Percentiles rank a stretch among this genome's conserved stretches.
These are phyloP conservation scores for Aquilaria malaccensis DNA, from an alignment of 345 rosid species.

Conservation along the genomic window DNA sequence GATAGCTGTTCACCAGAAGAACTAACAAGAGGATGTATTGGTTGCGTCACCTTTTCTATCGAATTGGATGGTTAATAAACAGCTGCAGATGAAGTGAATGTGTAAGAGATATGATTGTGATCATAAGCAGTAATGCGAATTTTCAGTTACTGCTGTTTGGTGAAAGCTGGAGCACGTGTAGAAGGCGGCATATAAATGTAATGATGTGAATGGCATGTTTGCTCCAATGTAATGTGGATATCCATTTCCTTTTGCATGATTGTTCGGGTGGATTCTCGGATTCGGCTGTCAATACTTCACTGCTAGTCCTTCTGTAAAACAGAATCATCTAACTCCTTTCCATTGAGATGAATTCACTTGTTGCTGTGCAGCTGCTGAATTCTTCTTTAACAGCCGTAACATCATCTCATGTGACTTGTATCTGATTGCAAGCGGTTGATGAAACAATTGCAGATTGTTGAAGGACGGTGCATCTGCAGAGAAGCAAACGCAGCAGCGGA, in stretches of 20 bases:
- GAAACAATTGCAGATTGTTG: no score
- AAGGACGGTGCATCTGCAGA: no score
- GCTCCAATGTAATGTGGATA: background rate
- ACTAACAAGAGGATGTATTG: conserved; percentile 15
- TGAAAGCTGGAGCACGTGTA: conserved; percentile 3
- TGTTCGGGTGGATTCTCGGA: background rate
- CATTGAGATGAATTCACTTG: no score
- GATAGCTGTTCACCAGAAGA: conserved; percentile 78
- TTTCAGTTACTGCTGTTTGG: background rate
- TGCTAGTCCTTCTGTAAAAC: no score
- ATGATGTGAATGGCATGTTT: conserved; percentile 4
- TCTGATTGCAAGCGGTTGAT: no score
- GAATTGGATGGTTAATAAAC: background rate
- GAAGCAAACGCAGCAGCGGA: no score
- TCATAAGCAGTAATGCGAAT: background rate
- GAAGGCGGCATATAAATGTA: background rate
- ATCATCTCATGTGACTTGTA: no score
- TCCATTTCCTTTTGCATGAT: background rate
- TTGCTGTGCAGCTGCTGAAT: no score
- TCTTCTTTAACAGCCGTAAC: no score
- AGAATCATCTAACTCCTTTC: no score
- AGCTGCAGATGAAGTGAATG: background rate
- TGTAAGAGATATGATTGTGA: background rate
- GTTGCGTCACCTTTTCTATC: no score
- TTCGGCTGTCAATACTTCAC: background rate